These are phyloP conservation scores for Russula abietina DNA, from an alignment of 768 basidiomycete species.

Conservation along the genomic window DNA sequence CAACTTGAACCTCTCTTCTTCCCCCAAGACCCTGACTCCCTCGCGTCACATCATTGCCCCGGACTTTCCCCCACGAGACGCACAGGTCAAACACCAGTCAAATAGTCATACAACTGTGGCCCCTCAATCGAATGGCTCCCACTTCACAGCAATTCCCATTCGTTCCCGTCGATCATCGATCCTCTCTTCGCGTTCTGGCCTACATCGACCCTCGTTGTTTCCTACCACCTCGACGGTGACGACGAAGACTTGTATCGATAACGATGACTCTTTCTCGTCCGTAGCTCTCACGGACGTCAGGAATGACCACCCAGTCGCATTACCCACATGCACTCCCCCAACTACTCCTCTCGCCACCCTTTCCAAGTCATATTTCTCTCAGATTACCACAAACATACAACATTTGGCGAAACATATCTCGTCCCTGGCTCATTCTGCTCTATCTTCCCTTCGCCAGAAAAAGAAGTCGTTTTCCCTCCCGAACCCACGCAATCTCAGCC, in stretches of 20 bases:
- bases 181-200: not conserved
- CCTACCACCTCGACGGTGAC: not conserved
- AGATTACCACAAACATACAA: not conserved
- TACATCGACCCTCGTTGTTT: not conserved
- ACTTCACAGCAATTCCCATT: slow-evolving; percentile 8
- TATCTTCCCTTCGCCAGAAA: not conserved
- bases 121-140: not conserved
- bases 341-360: not conserved
- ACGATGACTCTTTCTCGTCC: not conserved
- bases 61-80: not conserved
- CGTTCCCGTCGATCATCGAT: slow-evolving; percentile 5
- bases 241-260: not conserved
- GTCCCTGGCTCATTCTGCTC: not conserved
- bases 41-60: not conserved
- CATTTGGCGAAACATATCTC: not conserved
- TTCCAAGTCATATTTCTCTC: not conserved
- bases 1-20: not conserved
- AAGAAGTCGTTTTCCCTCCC: not conserved
- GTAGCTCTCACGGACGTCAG: not conserved
- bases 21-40: not conserved
- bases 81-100: not conserved
- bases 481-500: not conserved
- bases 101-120: not conserved
- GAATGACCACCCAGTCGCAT: not conserved
- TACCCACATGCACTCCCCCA: not conserved